Conservation (phyloP, 495 filamentous ascomycete genomes). For the Evernia prunastri region DNA sequence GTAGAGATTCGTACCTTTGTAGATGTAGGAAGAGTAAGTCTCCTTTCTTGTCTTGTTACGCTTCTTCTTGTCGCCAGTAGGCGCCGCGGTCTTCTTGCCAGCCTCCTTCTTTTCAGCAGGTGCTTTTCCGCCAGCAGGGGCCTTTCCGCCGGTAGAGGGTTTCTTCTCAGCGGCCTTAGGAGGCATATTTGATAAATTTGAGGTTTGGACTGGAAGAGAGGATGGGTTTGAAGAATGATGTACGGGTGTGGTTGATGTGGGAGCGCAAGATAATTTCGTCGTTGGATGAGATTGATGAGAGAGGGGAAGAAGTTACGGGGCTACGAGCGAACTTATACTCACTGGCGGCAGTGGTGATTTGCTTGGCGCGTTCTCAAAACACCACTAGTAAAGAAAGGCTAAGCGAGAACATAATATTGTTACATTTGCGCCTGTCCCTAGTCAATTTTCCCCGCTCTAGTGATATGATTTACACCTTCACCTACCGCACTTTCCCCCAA, state of each 20-base stretch:
- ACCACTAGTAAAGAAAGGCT: slow-evolving; percentile 6
- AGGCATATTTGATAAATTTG: slow-evolving; percentile 63
- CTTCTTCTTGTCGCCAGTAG: slow-evolving; percentile 99
- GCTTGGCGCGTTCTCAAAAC: slow-evolving; percentile 26
- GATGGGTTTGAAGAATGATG: slow-evolving; percentile 31
- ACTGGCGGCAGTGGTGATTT: slow-evolving; percentile 26
- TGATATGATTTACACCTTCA: slow-evolving; percentile 19
- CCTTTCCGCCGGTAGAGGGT: slow-evolving; percentile 94
- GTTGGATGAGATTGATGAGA: slow-evolving; percentile 37
- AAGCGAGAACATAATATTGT: slow-evolving; percentile 18
- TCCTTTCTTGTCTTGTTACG: slow-evolving; percentile 99
- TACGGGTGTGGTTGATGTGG: slow-evolving; percentile 25
- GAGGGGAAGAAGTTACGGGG: slow-evolving; percentile 35
- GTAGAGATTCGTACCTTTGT: slow-evolving; percentile 75
- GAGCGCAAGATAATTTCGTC: slow-evolving; percentile 33
- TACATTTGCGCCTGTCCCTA: not conserved
- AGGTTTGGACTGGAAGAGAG: slow-evolving; percentile 30
- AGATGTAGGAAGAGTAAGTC: slow-evolving; percentile 99
- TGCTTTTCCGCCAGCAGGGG: slow-evolving; percentile 76
- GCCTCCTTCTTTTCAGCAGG: slow-evolving; percentile 98
- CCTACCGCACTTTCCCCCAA: slow-evolving; percentile 12
- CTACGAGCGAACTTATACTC: slow-evolving; percentile 44
- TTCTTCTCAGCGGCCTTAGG: slow-evolving; percentile 95
- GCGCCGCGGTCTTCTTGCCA: slow-evolving; percentile 93
- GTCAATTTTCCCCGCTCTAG: slow-evolving; percentile 18